A percentile compares a stretch with the other conserved stretches of the same genome.
These are phyloP conservation scores for Geotrichum bryndzae DNA, from an alignment of 1,139 yeast species.

Conservation along the genomic window DNA sequence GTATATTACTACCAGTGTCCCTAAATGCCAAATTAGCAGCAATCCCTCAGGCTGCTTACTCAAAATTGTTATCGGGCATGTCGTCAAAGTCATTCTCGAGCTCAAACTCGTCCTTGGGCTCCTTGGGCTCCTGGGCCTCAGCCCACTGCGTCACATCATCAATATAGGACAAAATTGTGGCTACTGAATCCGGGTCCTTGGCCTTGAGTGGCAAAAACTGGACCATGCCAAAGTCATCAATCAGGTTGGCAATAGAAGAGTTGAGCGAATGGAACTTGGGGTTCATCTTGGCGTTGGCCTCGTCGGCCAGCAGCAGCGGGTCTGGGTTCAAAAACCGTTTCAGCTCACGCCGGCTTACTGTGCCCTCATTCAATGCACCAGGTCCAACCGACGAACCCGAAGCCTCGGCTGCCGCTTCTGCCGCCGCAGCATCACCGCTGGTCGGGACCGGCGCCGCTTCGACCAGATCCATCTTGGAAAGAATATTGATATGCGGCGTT, in stretches of 20 bases:
- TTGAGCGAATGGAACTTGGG: conserved; percentile 74
- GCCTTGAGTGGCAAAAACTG: conserved; percentile 90
- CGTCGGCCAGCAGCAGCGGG: conserved; percentile 61
- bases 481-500: conserved; percentile 85
- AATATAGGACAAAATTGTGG: conserved; percentile 80
- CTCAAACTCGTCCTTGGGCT: conserved; percentile 75
- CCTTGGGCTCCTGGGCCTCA: conserved; percentile 93
- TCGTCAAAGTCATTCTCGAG: conserved; percentile 37
- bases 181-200: conserved; percentile 69
- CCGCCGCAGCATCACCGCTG: conserved; percentile 6
- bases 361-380: conserved; percentile 31
- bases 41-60: neutral
- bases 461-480: conserved; percentile 80
- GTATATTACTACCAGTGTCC: neutral
- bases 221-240: conserved; percentile 97
- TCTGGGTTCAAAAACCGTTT: conserved; percentile 89
- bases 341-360: conserved; percentile 63
- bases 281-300: conserved; percentile 48
- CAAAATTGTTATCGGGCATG: conserved; percentile 11
- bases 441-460: conserved; percentile 36
- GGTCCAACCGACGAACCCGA: neutral
- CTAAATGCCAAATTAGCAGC: neutral
- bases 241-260: conserved; percentile 71
- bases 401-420: neutral
- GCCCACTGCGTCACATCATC: conserved; percentile 98